Evolutionary conservation across 2,329 filamentous ascomycete species (phyloP).

Genomic region (Intubia oerlemansii): DNA sequence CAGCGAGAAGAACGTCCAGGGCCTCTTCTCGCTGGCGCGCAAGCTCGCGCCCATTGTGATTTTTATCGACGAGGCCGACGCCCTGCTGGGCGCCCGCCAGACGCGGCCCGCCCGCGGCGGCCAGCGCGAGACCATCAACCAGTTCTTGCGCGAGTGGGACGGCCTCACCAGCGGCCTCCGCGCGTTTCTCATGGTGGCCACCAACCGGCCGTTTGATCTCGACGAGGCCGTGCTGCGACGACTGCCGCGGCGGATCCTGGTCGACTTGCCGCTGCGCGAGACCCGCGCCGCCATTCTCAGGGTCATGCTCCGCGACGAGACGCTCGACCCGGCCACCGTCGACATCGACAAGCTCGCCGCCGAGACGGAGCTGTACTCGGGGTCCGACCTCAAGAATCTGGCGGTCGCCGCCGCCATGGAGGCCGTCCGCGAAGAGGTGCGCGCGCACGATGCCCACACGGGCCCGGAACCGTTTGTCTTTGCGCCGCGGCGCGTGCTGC

Average conservation of each 20-base stretch:
- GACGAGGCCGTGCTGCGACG: slow-evolving; percentile 72
- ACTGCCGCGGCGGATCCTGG: slow-evolving; percentile 48
- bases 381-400: slow-evolving; percentile 66
- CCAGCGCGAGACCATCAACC: slow-evolving; percentile 83
- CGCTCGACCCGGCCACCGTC: slow-evolving; percentile 32
- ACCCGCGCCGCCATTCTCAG: slow-evolving; percentile 39
- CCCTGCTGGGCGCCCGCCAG: slow-evolving; percentile 63
- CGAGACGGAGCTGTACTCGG: slow-evolving; percentile 57
- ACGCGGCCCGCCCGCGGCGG: slow-evolving; percentile 42
- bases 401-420: slow-evolving; percentile 62
- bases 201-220: slow-evolving; percentile 84
- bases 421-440: slow-evolving; percentile 53
- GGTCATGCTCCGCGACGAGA: slow-evolving; percentile 50
- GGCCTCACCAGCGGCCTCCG: slow-evolving; percentile 53
- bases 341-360: slow-evolving; percentile 40
- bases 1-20: slow-evolving; percentile 86
- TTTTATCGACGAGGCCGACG: slow-evolving; percentile 93
- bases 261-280: slow-evolving; percentile 45
- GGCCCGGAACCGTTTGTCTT: slow-evolving; percentile 31
- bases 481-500: slow-evolving; percentile 46
- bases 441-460: slow-evolving; percentile 12
- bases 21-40: slow-evolving; percentile 76
- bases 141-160: slow-evolving; percentile 94
- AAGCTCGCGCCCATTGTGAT: slow-evolving; percentile 84
- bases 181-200: slow-evolving; percentile 96